Percentiles rank a stretch among this genome's conserved stretches.
Evolutionary conservation across 371 early-diverging fungal genomes (phyloP).

Genomic region (Mortierella sp.): DNA sequence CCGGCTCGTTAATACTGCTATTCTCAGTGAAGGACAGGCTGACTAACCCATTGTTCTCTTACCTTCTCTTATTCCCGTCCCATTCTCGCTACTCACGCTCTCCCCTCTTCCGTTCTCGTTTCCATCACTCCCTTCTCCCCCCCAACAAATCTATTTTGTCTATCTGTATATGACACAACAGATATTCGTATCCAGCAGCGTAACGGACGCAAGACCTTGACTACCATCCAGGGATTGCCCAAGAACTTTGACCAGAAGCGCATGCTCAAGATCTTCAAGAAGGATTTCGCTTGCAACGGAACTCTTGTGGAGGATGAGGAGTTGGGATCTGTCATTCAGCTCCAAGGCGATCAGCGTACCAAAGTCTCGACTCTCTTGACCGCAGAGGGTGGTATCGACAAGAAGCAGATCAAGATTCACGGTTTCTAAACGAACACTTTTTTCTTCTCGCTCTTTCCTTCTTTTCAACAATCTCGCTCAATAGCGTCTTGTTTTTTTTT

Average conservation of each 20-base stretch:
- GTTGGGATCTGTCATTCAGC: slow-evolving; percentile 91
- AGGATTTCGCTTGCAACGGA: slow-evolving; percentile 98
- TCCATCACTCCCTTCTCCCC: not conserved
- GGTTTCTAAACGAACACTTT: slow-evolving; percentile 83
- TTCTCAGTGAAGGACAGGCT: not conserved
- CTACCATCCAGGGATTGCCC: slow-evolving; percentile 95
- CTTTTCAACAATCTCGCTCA: not conserved
- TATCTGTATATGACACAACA: slow-evolving; percentile 33
- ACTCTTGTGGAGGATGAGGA: slow-evolving; percentile 94
- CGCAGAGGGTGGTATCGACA: slow-evolving; percentile 81
- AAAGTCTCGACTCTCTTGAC: slow-evolving; percentile 88
- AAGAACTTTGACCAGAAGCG: slow-evolving; percentile 89
- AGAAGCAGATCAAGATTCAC: slow-evolving; percentile 94
- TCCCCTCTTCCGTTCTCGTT: not conserved
- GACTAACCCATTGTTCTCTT: slow-evolving; percentile 1
- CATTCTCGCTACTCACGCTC: not conserved
- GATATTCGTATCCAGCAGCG: slow-evolving; percentile 98
- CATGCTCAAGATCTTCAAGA: slow-evolving; percentile 96
- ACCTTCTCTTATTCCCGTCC: not conserved
- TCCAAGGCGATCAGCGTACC: slow-evolving; percentile 95
- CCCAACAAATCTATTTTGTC: not conserved
- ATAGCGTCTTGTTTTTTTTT: slow-evolving; percentile 1
- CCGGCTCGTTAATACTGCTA: too few species aligned
- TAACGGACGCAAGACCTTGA: slow-evolving; percentile 97
- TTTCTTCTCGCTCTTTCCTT: slow-evolving; percentile 13